phyloP scores from a whole-genome alignment of 495 filamentous ascomycete species.

The Aspergillus wentii region DNA sequence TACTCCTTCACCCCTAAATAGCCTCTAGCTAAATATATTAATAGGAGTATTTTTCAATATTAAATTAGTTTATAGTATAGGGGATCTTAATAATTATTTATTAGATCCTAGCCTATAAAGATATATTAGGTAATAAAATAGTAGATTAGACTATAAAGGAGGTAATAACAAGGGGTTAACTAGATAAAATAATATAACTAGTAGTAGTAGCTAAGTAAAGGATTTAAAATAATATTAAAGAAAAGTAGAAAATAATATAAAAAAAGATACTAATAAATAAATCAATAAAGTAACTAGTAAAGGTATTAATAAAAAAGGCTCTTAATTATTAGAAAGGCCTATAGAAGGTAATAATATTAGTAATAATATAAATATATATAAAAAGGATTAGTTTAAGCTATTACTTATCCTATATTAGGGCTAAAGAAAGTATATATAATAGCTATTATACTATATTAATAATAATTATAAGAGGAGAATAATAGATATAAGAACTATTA shows the following conservation, averaged over 20 bases:
- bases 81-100: neutral
- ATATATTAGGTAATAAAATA: neutral
- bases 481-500: neutral
- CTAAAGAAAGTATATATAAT: too few species aligned
- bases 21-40: neutral
- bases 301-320: neutral
- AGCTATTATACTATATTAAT: neutral
- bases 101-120: neutral
- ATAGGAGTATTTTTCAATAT: neutral
- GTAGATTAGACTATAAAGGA: neutral
- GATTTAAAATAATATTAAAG: neutral
- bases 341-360: neutral
- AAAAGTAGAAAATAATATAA: neutral
- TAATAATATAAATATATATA: neutral
- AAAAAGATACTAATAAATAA: neutral
- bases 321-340: neutral
- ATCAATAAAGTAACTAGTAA: neutral
- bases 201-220: neutral
- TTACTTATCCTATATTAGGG: too few species aligned
- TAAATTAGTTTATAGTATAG: neutral
- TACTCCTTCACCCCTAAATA: neutral
- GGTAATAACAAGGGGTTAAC: neutral
- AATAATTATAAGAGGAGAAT: neutral
- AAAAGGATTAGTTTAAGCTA: too few species aligned
- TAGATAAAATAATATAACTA: neutral